A percentile compares a stretch with the other conserved stretches of the same genome.
These are phyloP conservation scores for Evansstolkia leycettana DNA, from an alignment of 495 filamentous ascomycete species.

Conservation along the genomic window DNA sequence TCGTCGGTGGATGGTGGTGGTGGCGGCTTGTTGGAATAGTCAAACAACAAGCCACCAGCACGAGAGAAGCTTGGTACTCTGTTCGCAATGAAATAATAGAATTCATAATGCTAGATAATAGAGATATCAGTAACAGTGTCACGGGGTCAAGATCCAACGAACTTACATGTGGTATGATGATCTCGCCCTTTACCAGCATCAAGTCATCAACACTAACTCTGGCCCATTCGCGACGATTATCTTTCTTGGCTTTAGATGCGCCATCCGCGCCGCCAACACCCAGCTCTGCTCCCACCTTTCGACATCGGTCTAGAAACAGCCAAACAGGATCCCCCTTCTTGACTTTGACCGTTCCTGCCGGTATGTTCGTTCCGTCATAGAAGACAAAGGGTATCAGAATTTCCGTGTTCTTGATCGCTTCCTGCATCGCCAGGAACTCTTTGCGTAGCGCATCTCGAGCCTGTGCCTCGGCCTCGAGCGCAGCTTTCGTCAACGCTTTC, in stretches of 20 bases:
- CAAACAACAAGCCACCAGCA: constrained; percentile 48
- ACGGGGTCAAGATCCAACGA: background rate
- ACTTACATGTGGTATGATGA: constrained; percentile 91
- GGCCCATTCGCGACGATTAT: constrained; percentile 75
- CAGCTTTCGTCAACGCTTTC: constrained; percentile 75
- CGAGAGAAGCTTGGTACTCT: constrained; percentile 56
- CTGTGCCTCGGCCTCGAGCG: constrained; percentile 67
- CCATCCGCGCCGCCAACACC: constrained; percentile 51
- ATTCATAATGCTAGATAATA: constrained; percentile 69
- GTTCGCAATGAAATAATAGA: constrained; percentile 95
- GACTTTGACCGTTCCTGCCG: constrained; percentile 65
- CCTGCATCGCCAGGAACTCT: constrained; percentile 74
- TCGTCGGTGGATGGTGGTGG: constrained; percentile 21
- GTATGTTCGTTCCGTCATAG: constrained; percentile 95
- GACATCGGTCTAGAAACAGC: constrained; percentile 80
- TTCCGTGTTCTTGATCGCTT: constrained; percentile 78
- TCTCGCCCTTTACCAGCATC: constrained; percentile 80
- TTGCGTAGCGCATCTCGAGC: constrained; percentile 72
- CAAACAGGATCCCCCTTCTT: constrained; percentile 90
- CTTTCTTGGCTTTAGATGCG: constrained; percentile 41
- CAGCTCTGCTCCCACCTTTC: constrained; percentile 78
- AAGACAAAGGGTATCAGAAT: constrained; percentile 93
- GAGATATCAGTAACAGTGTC: constrained; percentile 5
- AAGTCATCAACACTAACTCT: constrained; percentile 91
- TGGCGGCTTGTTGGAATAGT: constrained; percentile 54